phyloP scores from a whole-genome alignment of 2,329 filamentous ascomycete species.

The Juglanconis sp. region DNA sequence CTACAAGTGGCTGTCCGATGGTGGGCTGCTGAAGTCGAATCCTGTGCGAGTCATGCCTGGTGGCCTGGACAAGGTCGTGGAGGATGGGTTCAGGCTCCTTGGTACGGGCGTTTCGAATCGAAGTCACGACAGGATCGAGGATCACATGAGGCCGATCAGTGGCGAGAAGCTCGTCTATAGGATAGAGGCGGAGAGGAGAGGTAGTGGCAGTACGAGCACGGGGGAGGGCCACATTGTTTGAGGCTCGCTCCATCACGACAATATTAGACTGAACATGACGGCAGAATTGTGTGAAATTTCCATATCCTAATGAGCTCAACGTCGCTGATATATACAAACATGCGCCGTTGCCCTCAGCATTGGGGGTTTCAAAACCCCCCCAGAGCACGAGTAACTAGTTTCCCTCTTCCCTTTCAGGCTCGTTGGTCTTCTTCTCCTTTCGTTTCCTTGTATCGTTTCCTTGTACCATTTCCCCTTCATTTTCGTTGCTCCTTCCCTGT shows the following conservation, averaged over 20 bases:
- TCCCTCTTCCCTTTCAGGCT: background rate
- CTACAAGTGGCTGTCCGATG: conserved; percentile 31
- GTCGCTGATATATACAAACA: no score
- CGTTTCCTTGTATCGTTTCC: no score
- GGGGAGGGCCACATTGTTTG: conserved; percentile 11
- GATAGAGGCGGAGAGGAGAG: conserved; percentile 8
- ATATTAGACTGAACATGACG: no score
- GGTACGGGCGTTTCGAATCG: conserved; percentile 26
- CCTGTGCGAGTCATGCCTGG: conserved; percentile 31
- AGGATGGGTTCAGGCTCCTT: conserved; percentile 28
- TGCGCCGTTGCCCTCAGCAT: no score
- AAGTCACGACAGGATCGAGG: conserved; percentile 21
- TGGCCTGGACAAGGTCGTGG: conserved; percentile 24
- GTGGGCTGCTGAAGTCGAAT: conserved; percentile 26
- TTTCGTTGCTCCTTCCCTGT: no score
- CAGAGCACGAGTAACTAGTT: background rate
- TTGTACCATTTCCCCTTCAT: background rate
- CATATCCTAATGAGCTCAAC: background rate
- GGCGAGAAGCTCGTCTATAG: conserved; percentile 38
- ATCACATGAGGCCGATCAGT: conserved; percentile 36
- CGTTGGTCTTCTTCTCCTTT: background rate
- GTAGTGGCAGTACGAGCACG: conserved; percentile 9
- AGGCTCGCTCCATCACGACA: background rate
- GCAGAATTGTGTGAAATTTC: no score
- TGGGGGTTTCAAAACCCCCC: no score